Evolutionary conservation across 2,329 filamentous ascomycete species (phyloP), one percentile per base, ranked within the genome.

Genomic region (Mariannaea sp.): DNA sequence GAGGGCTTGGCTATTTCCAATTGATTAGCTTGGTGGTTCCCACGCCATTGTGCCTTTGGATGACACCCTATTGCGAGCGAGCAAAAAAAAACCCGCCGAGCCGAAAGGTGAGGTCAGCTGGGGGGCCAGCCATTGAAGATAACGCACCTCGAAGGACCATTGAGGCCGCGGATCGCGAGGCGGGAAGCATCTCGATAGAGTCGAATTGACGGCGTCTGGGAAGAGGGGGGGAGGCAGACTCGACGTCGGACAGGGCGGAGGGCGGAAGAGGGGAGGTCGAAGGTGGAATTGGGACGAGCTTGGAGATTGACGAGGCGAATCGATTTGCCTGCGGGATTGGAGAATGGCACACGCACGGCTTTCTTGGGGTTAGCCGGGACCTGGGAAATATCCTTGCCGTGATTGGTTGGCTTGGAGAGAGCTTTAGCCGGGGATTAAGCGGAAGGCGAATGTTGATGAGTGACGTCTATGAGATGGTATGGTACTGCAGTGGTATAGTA

Each of bases 1-100:
- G 82, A 75, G 61, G 89, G 88, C 75, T 85, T 88, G 73, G 79
- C 88, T 91, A 68, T 65, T 56, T 39, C n/a, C 49, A 13, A 16
- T 19, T 35, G 14, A 24, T n/a, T 10, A 22, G 19, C 19, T 10
- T 12, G 24, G 17, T 17, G n/a, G n/a, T n/a, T n/a, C n/a, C 12
- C 13, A 17, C 3, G 32, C 14, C n/a, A n/a, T 14, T 17, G 32
- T 16, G n/a, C n/a, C n/a, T 14, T 7, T 33, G 30, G 46, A 30
- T 39, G 30, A 22, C 3, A 5, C 10, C 4, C 7, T 33, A 44
- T 60, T 35, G 53, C 40, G 50, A 56, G 36, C 26, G 33, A 36
- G n/a, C 4, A 14, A 42, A 46, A 63, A 59, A 61, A 60, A 65
- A 55, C 47, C 56, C 60, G 63, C 61, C 61, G 14, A 44, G 32